phyloP scores from a whole-genome alignment of 108 stramenopile species.

The Nitzschia palea region DNA sequence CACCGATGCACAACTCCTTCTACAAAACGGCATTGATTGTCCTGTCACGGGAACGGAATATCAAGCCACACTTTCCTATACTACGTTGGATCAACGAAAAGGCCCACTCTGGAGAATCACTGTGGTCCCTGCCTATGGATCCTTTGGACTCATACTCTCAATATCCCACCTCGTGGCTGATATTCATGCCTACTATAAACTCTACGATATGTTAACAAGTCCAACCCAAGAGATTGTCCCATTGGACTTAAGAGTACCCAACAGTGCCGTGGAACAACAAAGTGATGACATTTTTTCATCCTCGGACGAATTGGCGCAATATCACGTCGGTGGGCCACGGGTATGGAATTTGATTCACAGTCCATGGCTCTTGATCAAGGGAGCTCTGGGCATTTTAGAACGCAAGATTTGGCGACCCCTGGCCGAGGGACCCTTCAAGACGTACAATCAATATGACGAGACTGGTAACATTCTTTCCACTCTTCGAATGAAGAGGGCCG shows the following conservation, averaged over 20 bases:
- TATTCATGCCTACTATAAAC: conserved; percentile 1
- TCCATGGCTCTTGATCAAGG: background rate
- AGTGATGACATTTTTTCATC: background rate
- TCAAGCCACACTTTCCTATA: background rate
- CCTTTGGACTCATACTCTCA: background rate
- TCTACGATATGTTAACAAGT: background rate
- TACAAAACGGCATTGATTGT: background rate
- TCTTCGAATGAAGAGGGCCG: too few species aligned
- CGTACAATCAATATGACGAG: background rate
- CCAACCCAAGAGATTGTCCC: background rate
- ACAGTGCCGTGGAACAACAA: background rate
- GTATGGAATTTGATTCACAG: conserved; percentile 4
- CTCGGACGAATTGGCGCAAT: background rate
- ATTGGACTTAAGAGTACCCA: background rate
- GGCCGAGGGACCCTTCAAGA: background rate
- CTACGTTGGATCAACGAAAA: background rate
- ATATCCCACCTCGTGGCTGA: background rate
- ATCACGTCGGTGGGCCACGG: background rate
- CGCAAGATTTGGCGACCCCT: background rate
- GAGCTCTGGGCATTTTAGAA: background rate
- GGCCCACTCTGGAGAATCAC: background rate
- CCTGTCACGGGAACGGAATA: background rate
- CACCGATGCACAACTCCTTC: background rate
- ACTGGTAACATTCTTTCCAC: background rate
- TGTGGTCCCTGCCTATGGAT: background rate